A percentile compares a stretch with the other conserved stretches of the same genome.
Evolutionary conservation across 192 early-diverging fungal genomes (phyloP).

Genomic region (Coemansia sp.): DNA sequence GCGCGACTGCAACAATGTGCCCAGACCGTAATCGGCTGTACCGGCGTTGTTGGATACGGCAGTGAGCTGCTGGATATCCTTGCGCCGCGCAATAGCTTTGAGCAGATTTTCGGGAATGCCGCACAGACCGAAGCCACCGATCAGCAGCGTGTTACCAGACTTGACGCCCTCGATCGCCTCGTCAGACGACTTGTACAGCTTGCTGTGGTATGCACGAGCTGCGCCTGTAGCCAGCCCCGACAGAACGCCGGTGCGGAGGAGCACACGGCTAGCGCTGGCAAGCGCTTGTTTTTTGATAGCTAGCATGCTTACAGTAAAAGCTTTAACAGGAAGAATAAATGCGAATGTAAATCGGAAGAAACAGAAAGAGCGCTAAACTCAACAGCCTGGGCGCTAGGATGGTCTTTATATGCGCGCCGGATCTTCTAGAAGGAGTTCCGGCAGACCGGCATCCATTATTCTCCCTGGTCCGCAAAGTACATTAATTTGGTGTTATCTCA

Average conservation of each 20-base stretch:
- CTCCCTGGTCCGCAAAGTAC: neutral
- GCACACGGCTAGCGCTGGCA: slow-evolving; percentile 24
- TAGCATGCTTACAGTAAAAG: slow-evolving; percentile 19
- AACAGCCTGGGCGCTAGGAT: neutral
- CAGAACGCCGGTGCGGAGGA: slow-evolving; percentile 27
- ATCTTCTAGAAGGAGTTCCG: neutral
- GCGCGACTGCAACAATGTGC: slow-evolving; percentile 60
- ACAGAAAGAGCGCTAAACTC: neutral
- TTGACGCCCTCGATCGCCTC: slow-evolving; percentile 65
- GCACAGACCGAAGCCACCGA: slow-evolving; percentile 74
- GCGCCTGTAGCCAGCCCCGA: slow-evolving; percentile 14
- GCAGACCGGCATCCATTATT: neutral
- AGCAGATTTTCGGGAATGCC: slow-evolving; percentile 80
- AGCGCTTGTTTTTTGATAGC: slow-evolving; percentile 37
- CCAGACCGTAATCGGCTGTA: slow-evolving; percentile 68
- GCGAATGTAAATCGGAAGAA: slow-evolving; percentile 1
- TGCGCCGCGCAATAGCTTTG: slow-evolving; percentile 59
- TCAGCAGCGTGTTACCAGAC: slow-evolving; percentile 59
- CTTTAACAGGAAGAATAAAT: neutral
- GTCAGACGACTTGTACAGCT: slow-evolving; percentile 58
- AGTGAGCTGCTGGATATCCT: slow-evolving; percentile 62
- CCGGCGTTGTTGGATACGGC: slow-evolving; percentile 80
- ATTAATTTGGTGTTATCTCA: neutral
- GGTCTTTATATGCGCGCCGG: neutral
- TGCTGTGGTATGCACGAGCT: slow-evolving; percentile 51